Conservation (phyloP, 148 eudicot species). For the Cornus kousa region DNA sequence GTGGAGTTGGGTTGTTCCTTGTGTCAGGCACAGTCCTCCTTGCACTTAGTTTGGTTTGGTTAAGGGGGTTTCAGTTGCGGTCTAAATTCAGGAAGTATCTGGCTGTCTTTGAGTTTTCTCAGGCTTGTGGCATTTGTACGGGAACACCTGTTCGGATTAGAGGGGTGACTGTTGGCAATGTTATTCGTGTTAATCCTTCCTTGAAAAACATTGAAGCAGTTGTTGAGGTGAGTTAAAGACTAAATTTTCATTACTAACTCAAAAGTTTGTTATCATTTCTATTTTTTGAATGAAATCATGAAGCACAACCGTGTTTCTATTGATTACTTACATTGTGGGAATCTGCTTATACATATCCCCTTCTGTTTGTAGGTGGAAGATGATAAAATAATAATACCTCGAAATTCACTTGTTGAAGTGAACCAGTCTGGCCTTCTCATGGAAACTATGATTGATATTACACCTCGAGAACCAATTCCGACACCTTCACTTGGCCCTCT, state of each 20-base stretch:
- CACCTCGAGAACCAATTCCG: constrained; percentile 88
- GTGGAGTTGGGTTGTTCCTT: constrained; percentile 88
- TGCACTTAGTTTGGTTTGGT: constrained; percentile 79
- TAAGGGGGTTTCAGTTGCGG: constrained; percentile 78
- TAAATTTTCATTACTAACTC: background rate
- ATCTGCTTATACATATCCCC: constrained; percentile 2
- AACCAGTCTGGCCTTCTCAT: constrained; percentile 97
- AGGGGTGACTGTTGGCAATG: constrained; percentile 92
- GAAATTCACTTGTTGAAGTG: constrained; percentile 85
- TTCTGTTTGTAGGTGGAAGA: constrained; percentile 72
- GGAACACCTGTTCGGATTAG: constrained; percentile 91
- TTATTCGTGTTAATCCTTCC: constrained; percentile 73
- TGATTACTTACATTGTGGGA: background rate
- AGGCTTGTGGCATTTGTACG: constrained; percentile 80
- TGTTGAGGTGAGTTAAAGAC: constrained; percentile 63
- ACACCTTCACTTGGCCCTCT: constrained; percentile 74
- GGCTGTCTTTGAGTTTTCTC: constrained; percentile 74
- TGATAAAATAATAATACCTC: constrained; percentile 81
- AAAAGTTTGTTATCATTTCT: background rate
- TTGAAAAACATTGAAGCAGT: constrained; percentile 74
- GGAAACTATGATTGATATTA: constrained; percentile 95
- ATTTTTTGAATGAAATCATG: background rate
- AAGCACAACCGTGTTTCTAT: background rate
- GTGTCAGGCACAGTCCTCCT: constrained; percentile 76
- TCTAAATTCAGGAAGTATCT: constrained; percentile 70